Evolutionary conservation across 352 stramenopile species (phyloP), one percentile per base, ranked within the genome.

Genomic region (Phytophthora constricta): DNA sequence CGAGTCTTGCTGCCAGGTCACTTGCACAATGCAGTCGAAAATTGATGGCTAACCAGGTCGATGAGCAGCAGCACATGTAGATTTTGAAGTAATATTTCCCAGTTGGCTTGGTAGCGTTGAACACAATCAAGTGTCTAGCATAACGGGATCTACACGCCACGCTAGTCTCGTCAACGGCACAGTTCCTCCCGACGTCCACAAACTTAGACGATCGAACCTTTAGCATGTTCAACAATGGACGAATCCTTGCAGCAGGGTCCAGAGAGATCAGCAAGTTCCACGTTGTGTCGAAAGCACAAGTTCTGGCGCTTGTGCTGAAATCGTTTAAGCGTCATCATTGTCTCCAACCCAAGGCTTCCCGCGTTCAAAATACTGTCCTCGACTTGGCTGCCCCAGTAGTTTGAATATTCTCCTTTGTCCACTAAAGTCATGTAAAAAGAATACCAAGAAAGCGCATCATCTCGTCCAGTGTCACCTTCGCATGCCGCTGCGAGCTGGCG

Each of bases 81-180:
- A 54, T 54, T 42, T 54, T 54, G 28, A 54, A 54, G 27, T n/a
- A n/a, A 14, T 54, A 54, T 19, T 42, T 54, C 4, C 14, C 47
- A 3, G 25, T 54, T 22, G 47, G 16, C 28, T 39, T 54, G 39
- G 47, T 26, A 2, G 28, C 17, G 23, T 54, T n/a, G n/a, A n/a
- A n/a, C n/a, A n/a, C n/a, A n/a, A n/a, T n/a, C n/a, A n/a, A n/a
- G n/a, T n/a, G n/a, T 54, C 31, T 39, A 13, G 31, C 31, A 7
- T 10, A 54, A 42, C 25, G 26, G 17, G 28, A 54, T 54, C 25
- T 26, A 25, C 5, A 42, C 16, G 47, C 28, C 39, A 54, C 25
- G 47, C 47, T 54, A 5, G 26, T 54, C 26, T 54, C 28, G 27
- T 54, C 28, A 5, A 54, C 47, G 22, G 47, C 47, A 54, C 47